Percentiles rank a stretch among this genome's conserved stretches.
phyloP scores from a whole-genome alignment of 495 filamentous ascomycete genomes.

The Peziza echinospora region DNA sequence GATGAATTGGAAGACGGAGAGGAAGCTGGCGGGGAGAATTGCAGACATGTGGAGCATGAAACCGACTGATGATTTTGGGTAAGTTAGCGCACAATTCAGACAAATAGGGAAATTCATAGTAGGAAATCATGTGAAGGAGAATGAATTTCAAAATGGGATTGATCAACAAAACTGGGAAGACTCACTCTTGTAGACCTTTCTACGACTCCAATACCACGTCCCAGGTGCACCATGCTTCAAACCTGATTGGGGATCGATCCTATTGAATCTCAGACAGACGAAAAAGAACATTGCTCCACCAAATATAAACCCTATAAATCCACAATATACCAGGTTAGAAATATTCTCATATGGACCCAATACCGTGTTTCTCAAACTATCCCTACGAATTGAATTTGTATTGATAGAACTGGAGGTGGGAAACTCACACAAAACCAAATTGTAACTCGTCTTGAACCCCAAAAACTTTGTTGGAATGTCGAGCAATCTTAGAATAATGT shows the following conservation, averaged over 20 bases:
- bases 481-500: too few relatives aligned
- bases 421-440: constrained; percentile 22
- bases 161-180: neutral
- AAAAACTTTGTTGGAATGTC: too few relatives aligned
- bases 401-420: neutral
- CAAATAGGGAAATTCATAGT: too few relatives aligned
- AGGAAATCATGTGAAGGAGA: neutral
- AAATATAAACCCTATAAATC: constrained; percentile 18
- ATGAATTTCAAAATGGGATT: neutral
- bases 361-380: too few relatives aligned
- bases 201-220: constrained; percentile 29
- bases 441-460: constrained; percentile 24
- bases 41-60: constrained; percentile 27
- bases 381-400: neutral
- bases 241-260: too few relatives aligned
- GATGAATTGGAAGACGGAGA: constrained; percentile 30
- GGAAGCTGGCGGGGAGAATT: constrained; percentile 26
- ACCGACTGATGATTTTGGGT: constrained; percentile 22
- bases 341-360: too few relatives aligned
- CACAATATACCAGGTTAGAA: too few relatives aligned
- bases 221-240: constrained; percentile 22
- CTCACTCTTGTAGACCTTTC: constrained; percentile 8
- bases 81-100: too few relatives aligned
- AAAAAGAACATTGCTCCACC: constrained; percentile 19
- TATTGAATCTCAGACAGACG: constrained; percentile 20